phyloP scores from a whole-genome alignment of 257 asterid genomes.

The Forsythia suspensa region DNA sequence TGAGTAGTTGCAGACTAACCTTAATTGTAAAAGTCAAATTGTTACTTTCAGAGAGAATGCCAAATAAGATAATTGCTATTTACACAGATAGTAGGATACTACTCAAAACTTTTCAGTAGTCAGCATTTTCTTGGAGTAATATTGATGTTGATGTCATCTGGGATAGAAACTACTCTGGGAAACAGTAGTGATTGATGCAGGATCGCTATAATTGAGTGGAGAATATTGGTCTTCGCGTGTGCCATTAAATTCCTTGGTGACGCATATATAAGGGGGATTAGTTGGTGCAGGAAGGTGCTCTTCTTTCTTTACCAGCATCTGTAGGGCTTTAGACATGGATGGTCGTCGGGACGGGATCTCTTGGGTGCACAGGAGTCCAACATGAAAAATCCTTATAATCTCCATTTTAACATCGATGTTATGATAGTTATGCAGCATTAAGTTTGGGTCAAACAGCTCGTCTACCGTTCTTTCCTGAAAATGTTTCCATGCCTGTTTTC shows the following conservation, averaged over 20 bases:
- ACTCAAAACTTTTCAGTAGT: too few relatives aligned
- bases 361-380: conserved; percentile 69
- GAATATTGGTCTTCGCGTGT: conserved; percentile 17
- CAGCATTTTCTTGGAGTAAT: too few relatives aligned
- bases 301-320: conserved; percentile 57
- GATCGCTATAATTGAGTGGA: conserved; percentile 23
- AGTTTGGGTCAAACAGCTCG: conserved; percentile 62
- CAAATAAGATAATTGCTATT: too few relatives aligned
- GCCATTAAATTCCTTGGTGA: conserved; percentile 51
- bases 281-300: conserved; percentile 65
- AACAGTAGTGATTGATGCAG: conserved; percentile 55
- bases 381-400: conserved; percentile 53
- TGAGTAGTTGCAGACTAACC: neutral
- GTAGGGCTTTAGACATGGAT: conserved; percentile 63
- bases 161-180: conserved; percentile 67
- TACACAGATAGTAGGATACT: too few relatives aligned
- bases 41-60: neutral
- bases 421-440: conserved; percentile 48
- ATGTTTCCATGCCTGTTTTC: conserved; percentile 59
- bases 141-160: conserved; percentile 32
- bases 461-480: conserved; percentile 52
- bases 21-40: neutral
- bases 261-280: conserved; percentile 67
- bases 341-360: conserved; percentile 61
- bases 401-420: conserved; percentile 30